Conservation (phyloP, 148 eudicot genomes). For the Amaranthus hypochondriacus region DNA sequence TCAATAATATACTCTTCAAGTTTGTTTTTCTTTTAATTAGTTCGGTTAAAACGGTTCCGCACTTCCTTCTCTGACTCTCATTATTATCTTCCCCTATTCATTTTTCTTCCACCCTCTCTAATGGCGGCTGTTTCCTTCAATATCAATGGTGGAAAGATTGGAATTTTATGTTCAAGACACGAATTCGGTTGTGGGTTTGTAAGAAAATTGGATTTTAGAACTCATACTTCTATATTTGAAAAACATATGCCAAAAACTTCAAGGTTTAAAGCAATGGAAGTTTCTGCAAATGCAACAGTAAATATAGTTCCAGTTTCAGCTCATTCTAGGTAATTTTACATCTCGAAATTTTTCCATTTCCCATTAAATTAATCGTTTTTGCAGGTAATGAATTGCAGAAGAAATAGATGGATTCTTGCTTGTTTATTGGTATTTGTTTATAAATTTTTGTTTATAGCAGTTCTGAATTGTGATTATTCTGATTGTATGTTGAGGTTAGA, state of each 20-base stretch:
- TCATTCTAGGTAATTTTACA: constrained; percentile 24
- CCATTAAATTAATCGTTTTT: not conserved
- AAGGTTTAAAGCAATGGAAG: constrained; percentile 19
- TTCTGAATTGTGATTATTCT: not conserved
- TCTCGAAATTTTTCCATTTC: not conserved
- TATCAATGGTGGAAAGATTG: constrained; percentile 21
- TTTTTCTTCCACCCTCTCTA: constrained; percentile 2
- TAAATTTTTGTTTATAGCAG: not conserved
- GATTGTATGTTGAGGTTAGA: too few relatives aligned
- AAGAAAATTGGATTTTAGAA: constrained; percentile 21
- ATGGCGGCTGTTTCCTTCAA: constrained; percentile 34
- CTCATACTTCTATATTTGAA: constrained; percentile 11
- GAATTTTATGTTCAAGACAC: constrained; percentile 21
- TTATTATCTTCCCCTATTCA: not conserved
- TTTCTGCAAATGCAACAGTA: constrained; percentile 23
- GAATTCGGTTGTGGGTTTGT: constrained; percentile 24
- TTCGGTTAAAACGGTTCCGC: too few relatives aligned
- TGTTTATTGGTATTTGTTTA: not conserved
- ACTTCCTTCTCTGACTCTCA: not conserved
- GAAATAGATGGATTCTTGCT: not conserved
- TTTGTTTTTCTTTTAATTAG: too few relatives aligned
- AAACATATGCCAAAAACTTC: constrained; percentile 11
- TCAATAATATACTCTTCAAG: too few relatives aligned
- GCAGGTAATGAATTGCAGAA: not conserved
- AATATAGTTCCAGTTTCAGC: constrained; percentile 27